A percentile compares a stretch with the other conserved stretches of the same genome.
These are phyloP conservation scores for Neospora caninum DNA, from an alignment of 169 alveolate species.

Conservation along the genomic window DNA sequence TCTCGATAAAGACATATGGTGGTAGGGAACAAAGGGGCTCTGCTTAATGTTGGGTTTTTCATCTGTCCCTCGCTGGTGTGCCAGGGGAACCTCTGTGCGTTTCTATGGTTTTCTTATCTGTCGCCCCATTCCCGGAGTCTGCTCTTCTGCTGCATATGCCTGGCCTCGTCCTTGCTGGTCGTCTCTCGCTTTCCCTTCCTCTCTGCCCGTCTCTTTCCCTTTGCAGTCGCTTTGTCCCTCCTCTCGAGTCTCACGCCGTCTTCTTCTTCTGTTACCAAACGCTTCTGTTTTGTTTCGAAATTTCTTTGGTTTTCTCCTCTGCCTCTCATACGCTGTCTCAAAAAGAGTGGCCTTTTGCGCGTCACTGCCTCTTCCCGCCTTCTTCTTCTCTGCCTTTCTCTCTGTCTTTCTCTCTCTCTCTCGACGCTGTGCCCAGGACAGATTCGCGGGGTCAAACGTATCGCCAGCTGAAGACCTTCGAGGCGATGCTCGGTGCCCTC, in stretches of 20 bases:
- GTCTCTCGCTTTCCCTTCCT: neutral
- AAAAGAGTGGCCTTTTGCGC: too few relatives aligned
- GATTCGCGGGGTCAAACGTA: conserved; percentile 2
- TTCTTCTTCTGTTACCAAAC: neutral
- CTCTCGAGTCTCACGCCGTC: neutral
- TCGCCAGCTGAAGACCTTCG: conserved; percentile 1
- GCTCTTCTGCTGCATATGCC: neutral
- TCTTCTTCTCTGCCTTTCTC: neutral
- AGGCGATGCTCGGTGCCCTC: neutral
- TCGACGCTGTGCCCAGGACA: neutral
- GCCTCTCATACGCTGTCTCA: too few relatives aligned
- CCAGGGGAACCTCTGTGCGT: too few relatives aligned
- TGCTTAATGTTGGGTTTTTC: too few relatives aligned
- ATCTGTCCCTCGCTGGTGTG: neutral
- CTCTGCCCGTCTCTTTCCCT: neutral
- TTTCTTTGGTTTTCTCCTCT: too few relatives aligned
- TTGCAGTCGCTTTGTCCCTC: neutral
- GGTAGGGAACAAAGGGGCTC: neutral
- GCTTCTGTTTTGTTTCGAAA: too few relatives aligned
- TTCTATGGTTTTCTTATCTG: too few relatives aligned
- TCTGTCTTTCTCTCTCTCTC: neutral
- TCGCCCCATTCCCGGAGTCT: neutral
- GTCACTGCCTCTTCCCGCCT: neutral
- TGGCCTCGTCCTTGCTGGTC: neutral
- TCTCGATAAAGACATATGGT: neutral